Percentiles rank a stretch among this genome's conserved stretches.
These are phyloP conservation scores for Kodamaea hsintzibuensis DNA, from an alignment of 805 yeast genomes.

Conservation along the genomic window DNA sequence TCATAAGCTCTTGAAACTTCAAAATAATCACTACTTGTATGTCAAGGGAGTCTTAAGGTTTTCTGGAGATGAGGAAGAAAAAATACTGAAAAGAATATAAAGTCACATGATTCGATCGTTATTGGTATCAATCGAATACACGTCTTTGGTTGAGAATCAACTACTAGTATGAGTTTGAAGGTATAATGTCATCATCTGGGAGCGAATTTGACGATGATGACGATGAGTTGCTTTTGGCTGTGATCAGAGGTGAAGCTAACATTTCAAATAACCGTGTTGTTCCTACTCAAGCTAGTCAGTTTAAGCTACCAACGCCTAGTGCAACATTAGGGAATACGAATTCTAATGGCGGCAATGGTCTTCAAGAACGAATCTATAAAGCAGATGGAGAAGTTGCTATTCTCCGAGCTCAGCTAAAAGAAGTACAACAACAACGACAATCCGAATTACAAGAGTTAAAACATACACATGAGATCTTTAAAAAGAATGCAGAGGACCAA, in stretches of 20 bases:
- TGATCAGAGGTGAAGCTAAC: constrained; percentile 32
- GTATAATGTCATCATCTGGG: constrained; percentile 19
- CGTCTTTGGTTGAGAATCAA: background rate
- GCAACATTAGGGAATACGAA: too few relatives aligned
- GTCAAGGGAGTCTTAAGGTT: background rate
- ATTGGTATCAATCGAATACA: background rate
- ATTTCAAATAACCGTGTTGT: constrained; percentile 6
- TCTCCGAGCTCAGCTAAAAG: constrained; percentile 61
- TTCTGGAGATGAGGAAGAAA: constrained; percentile 9
- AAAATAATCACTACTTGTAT: background rate
- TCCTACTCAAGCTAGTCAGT: constrained; percentile 11
- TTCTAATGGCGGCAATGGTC: background rate
- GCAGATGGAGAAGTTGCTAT: constrained; percentile 84
- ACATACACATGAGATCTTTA: constrained; percentile 17
- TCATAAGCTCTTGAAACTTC: constrained; percentile 5
- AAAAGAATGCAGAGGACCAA: constrained; percentile 31
- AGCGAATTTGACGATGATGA: constrained; percentile 40
- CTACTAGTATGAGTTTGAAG: background rate
- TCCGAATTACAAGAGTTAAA: constrained; percentile 34
- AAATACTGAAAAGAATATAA: background rate
- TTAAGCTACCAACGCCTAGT: background rate
- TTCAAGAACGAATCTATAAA: constrained; percentile 20
- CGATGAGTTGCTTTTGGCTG: constrained; percentile 50
- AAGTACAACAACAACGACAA: constrained; percentile 41
- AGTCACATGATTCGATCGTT: background rate